Base-by-base conservation (phyloP, 345 rosid species). In the Citrus medica region DNA sequence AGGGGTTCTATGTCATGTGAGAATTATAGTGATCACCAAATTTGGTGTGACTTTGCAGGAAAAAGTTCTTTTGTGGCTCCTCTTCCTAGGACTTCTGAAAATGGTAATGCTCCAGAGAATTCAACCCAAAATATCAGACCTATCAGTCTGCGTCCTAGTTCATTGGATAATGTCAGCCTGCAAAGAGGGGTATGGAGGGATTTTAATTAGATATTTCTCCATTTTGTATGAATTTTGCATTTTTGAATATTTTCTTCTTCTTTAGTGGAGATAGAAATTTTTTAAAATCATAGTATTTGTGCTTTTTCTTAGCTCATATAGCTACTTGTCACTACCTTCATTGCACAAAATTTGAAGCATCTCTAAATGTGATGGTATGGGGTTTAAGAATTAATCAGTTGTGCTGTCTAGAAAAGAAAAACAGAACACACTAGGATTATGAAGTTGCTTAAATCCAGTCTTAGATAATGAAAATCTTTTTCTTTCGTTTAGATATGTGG, bases 21-120 rank as follows among this genome's bases (percentile, higher is more conserved):
- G 71, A 79, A 66, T 56, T 24, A 35, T 59, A 27, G 73, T 75
- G 73, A 77, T 56, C 63, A 69, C 65, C 58, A 53, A 75, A 66
- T 79, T 48, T 79, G 5, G 30, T 62, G 24, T 53, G 56, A 56
- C 27, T 73, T 82, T 69, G 72, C 74, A 92, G 95, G 95, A 69
- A 88, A 82, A 84, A 85, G 73, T 79, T 85, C 87, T 71, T 90
- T 88, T 81, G 74, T 90, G 78, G 83, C 89, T 82, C 95, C 92
- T 55, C 84, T 87, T 76, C 87, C 89, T 53, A 87, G 85, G 83
- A 83, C 76, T 77, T 81, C 76, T 63, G 91, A 87, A 30, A 75
- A 77, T 79, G 89, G 86, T 64, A 79, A 25, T 79, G 69, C 82
- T 59, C 75, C 84, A 70, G 80, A 80, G 73, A 85, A 76, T 79